A percentile compares a stretch with the other conserved stretches of the same genome.
Conservation (phyloP, 257 asterid species). For the Striga asiatica region DNA sequence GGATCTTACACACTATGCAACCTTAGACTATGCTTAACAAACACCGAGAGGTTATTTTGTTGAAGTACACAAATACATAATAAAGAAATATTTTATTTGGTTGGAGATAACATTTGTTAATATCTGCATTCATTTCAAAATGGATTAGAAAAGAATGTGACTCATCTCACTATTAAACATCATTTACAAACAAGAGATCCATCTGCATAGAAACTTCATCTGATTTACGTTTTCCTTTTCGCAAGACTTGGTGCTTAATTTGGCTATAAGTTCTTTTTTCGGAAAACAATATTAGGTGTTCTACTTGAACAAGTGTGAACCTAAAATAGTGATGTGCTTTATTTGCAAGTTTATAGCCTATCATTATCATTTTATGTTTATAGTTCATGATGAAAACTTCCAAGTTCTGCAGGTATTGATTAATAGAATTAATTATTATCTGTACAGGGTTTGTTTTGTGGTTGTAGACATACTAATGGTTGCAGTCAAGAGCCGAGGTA, state of each 20-base stretch:
- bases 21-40: background rate
- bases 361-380: background rate
- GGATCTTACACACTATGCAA: background rate
- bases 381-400: background rate
- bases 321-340: background rate
- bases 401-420: background rate
- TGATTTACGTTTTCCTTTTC: background rate
- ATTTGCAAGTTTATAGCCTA: background rate
- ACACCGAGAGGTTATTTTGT: background rate
- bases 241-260: background rate
- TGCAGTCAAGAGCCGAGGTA: conserved; percentile 4
- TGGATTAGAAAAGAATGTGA: background rate
- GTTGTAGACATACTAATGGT: conserved; percentile 13
- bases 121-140: background rate
- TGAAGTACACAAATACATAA: background rate
- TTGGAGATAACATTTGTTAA: background rate
- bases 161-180: background rate
- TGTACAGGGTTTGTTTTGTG: background rate
- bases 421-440: background rate
- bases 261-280: background rate
- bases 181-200: background rate
- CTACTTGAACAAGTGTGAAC: background rate
- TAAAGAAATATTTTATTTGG: background rate
- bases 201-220: background rate
- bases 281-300: background rate